These are phyloP conservation scores for Sphaerulina populicola DNA, from an alignment of 2,329 filamentous ascomycete genomes.

Conservation along the genomic window DNA sequence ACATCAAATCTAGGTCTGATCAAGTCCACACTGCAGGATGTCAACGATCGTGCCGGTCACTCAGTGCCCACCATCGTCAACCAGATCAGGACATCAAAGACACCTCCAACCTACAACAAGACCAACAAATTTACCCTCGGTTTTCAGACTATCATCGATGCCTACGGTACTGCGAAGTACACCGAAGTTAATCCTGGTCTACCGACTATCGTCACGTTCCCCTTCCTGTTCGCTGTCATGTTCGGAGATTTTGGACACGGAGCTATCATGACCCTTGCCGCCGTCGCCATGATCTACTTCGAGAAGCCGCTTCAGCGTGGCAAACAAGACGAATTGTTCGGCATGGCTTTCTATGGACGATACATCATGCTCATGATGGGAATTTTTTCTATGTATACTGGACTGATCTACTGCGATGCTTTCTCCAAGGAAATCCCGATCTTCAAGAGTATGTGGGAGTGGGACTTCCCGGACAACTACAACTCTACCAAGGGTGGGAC, in stretches of 20 bases:
- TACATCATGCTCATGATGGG: slow-evolving; percentile 99
- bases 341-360: slow-evolving; percentile 97
- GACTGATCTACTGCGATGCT: slow-evolving; percentile 92
- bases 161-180: slow-evolving; percentile 95
- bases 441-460: slow-evolving; percentile 86
- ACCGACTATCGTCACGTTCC: slow-evolving; percentile 93
- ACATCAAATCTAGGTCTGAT: slow-evolving; percentile 83
- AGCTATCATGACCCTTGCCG: slow-evolving; percentile 74
- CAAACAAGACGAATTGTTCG: slow-evolving; percentile 94
- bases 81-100: slow-evolving; percentile 94
- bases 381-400: slow-evolving; percentile 92
- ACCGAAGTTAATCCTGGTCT: slow-evolving; percentile 93
- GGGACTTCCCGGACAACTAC: slow-evolving; percentile 56
- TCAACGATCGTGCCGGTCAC: slow-evolving; percentile 88
- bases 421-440: slow-evolving; percentile 90
- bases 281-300: slow-evolving; percentile 90
- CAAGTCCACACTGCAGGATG: slow-evolving; percentile 87
- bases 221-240: slow-evolving; percentile 99
- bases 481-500: slow-evolving; percentile 36
- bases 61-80: slow-evolving; percentile 99
- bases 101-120: slow-evolving; percentile 91
- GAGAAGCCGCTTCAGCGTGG: slow-evolving; percentile 73
- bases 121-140: slow-evolving; percentile 97
- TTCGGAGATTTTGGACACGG: slow-evolving; percentile 97
- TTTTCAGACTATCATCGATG: slow-evolving; percentile 98